Percentiles rank a stretch among this genome's conserved stretches.
These are phyloP conservation scores for Madurella fahalii DNA, from an alignment of 2,329 filamentous ascomycete species.

Conservation along the genomic window DNA sequence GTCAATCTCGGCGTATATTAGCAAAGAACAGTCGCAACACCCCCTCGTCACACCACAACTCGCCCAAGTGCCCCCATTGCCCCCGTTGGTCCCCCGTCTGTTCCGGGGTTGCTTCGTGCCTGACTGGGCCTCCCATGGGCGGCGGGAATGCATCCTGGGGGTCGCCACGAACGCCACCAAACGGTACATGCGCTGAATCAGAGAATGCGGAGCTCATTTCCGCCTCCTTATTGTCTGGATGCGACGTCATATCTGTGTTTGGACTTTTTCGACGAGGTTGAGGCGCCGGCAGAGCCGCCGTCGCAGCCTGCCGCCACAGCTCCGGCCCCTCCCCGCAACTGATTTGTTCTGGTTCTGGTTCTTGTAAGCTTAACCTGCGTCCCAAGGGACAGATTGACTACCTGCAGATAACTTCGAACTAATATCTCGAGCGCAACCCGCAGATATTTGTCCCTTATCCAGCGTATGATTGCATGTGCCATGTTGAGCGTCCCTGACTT, in stretches of 20 bases:
- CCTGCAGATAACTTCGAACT: not conserved
- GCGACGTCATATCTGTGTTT: constrained; percentile 15
- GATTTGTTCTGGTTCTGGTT: not conserved
- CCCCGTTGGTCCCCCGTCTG: not conserved
- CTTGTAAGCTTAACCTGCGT: constrained; percentile 10
- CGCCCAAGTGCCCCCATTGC: not conserved
- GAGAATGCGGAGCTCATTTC: constrained; percentile 18
- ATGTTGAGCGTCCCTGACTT: constrained; percentile 3
- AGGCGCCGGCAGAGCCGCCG: constrained; percentile 3
- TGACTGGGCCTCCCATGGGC: not conserved
- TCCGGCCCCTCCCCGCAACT: not conserved
- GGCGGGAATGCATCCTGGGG: not conserved
- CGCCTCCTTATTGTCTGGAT: constrained; percentile 19
- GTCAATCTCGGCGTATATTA: constrained; percentile 19
- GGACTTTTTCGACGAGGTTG: constrained; percentile 2
- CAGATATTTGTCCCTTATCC: not conserved
- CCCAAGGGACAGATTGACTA: not conserved
- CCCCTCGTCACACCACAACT: constrained; percentile 10
- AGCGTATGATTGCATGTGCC: constrained; percentile 18
- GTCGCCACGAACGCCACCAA: not conserved
- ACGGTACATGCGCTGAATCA: not conserved
- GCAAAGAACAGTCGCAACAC: constrained; percentile 1
- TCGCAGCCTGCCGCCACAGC: not conserved
- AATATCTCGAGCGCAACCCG: not conserved
- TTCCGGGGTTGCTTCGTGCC: constrained; percentile 6